Base-by-base conservation (phyloP, 2,329 filamentous ascomycete species). In the Exserohilum rostratum region DNA sequence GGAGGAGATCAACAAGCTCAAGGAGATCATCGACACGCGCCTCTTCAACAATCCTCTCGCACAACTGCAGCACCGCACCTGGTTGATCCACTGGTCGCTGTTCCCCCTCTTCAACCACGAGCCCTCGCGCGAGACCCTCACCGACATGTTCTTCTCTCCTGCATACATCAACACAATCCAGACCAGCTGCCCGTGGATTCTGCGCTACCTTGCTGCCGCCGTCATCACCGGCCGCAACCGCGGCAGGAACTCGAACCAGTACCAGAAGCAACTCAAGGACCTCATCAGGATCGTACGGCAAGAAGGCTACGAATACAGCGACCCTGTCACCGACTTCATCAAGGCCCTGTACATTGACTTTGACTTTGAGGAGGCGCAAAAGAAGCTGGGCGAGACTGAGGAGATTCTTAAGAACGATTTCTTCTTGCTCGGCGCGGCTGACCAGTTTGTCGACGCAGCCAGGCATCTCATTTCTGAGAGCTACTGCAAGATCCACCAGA, bases 71-170 rank as follows among this genome's bases (percentile, higher is more conserved):
- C 93, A 97, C 84, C 91, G 95, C 74, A 96, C 93, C 55, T 96
- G 93, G 91, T 84, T 99, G 71, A 90, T 96, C 70, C 95, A 99
- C 89, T 99, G 95, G 93, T 88, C 91, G 40, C 88, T 99, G 58
- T 99, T 98, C 86, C 93, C 95, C 59, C 93, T 97, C 81, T 99
- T 98, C 86, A 98, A 99, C 87, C 89, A 91, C 81, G 93, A 98
- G 71, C 84, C 87, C 64, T 91, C 91, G 55, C 91, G 93, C 72
- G 95, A 99, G 74, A 86, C 87, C 67, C 85, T 99, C 69, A 91
- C 95, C 73, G 95, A 99, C 69, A 87, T 98, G 76, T 95, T 97
- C 85, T 98, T 99, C 86, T 96, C 90, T 62, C 90, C 93, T 62
- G 86, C 91, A 69, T 99, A 91, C 84, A 99, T 99, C 87, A 99